Evolutionary conservation across 306 rosid species (phyloP).

Genomic region (Biancaea sappan): DNA sequence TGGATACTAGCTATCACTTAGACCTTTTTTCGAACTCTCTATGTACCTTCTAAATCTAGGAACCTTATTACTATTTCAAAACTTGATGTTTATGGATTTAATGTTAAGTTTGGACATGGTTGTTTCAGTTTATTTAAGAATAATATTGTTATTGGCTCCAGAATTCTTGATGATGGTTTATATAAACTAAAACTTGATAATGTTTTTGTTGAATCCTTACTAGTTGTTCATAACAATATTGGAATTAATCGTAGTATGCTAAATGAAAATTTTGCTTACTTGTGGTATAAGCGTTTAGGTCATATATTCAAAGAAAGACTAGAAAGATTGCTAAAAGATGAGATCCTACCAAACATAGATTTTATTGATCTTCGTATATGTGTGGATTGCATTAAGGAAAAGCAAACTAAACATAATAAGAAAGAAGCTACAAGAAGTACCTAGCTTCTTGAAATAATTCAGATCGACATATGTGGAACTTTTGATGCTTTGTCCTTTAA

Average conservation of each 20-base stretch:
- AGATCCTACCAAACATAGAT: neutral
- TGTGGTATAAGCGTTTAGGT: neutral
- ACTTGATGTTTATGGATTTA: neutral
- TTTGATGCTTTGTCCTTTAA: too few species aligned
- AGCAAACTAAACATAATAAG: too few species aligned
- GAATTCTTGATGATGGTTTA: neutral
- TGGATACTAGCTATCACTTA: too few species aligned
- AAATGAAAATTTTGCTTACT: neutral
- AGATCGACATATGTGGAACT: too few species aligned
- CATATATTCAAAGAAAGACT: neutral
- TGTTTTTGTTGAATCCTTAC: neutral
- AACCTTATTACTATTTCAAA: neutral
- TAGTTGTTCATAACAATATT: too few species aligned
- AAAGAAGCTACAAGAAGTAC: too few species aligned
- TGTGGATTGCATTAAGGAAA: too few species aligned
- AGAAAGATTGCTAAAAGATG: neutral
- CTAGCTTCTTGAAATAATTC: too few species aligned
- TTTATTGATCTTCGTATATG: neutral
- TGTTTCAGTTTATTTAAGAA: neutral
- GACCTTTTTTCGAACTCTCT: neutral
- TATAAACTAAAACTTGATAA: neutral
- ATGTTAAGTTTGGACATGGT: neutral
- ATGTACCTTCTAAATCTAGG: neutral
- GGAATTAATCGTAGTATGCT: neutral
- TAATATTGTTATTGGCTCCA: neutral